Conservation (phyloP, 352 stramenopile species). For the Pythium phragmiticola region DNA sequence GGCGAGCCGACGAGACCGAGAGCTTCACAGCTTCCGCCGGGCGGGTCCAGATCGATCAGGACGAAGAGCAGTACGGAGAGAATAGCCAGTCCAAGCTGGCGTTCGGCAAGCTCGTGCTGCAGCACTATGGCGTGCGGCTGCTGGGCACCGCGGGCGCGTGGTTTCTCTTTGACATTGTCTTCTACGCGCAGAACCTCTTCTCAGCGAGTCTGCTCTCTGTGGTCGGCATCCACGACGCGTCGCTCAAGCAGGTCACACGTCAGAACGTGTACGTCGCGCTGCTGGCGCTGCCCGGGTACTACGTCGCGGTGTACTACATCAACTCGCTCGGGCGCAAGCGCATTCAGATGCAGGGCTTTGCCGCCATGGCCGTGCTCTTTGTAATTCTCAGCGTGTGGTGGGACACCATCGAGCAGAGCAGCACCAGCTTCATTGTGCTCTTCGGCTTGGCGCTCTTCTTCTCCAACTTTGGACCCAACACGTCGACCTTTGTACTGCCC, state of each 20-base stretch:
- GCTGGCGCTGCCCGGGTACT: conserved; percentile 58
- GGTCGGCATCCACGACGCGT: conserved; percentile 32
- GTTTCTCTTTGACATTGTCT: conserved; percentile 71
- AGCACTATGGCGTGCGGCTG: conserved; percentile 32
- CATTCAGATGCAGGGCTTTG: conserved; percentile 55
- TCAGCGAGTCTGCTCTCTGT: conserved; percentile 41
- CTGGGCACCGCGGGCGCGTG: conserved; percentile 37
- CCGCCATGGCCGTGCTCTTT: conserved; percentile 44
- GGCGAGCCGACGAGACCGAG: conserved; percentile 48
- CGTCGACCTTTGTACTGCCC: conserved; percentile 77
- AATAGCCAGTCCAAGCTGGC: background rate
- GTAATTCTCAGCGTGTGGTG: conserved; percentile 37
- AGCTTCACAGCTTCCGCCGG: conserved; percentile 31
- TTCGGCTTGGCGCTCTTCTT: conserved; percentile 59
- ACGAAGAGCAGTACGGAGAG: background rate
- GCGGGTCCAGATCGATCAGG: background rate
- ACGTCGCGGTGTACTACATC: conserved; percentile 57
- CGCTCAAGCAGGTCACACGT: conserved; percentile 34
- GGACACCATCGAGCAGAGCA: conserved; percentile 28
- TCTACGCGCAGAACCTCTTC: conserved; percentile 61
- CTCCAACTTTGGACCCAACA: conserved; percentile 32
- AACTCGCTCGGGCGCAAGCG: conserved; percentile 44
- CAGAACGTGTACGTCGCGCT: conserved; percentile 31
- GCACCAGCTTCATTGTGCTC: conserved; percentile 41
- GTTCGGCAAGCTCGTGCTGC: conserved; percentile 24